phyloP scores from a whole-genome alignment of 2,329 filamentous ascomycete species.

The Penicillium sp. region DNA sequence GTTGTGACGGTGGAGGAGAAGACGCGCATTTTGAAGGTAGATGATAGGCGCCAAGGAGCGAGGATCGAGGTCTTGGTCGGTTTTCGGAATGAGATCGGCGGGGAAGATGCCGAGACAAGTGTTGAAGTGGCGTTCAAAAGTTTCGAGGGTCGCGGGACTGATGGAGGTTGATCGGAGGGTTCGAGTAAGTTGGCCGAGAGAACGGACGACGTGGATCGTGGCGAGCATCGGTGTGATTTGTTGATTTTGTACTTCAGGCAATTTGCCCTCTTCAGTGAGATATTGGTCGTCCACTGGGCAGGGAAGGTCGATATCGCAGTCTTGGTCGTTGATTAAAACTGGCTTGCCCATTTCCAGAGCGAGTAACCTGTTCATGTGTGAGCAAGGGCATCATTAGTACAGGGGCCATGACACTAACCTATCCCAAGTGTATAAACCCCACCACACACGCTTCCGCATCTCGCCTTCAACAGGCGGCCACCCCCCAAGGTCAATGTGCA shows the following conservation, averaged over 20 bases:
- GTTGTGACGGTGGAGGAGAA: slow-evolving; percentile 85
- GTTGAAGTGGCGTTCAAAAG: slow-evolving; percentile 75
- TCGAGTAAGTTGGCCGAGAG: slow-evolving; percentile 68
- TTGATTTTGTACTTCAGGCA: slow-evolving; percentile 33
- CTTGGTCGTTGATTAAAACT: slow-evolving; percentile 75
- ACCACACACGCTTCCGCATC: slow-evolving; percentile 86
- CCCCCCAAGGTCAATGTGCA: slow-evolving; percentile 69
- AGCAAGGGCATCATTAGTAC: slow-evolving; percentile 1
- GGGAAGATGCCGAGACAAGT: slow-evolving; percentile 73
- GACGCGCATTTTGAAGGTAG: slow-evolving; percentile 75
- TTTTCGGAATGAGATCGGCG: slow-evolving; percentile 63
- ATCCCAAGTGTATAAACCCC: slow-evolving; percentile 88
- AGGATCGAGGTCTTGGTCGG: slow-evolving; percentile 65
- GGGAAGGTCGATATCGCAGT: slow-evolving; percentile 80
- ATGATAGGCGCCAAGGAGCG: slow-evolving; percentile 69
- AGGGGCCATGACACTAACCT: slow-evolving; percentile 48
- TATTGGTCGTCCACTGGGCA: slow-evolving; percentile 72
- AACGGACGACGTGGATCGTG: slow-evolving; percentile 74
- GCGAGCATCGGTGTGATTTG: slow-evolving; percentile 69
- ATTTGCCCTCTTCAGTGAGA: slow-evolving; percentile 49
- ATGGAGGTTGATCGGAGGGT: slow-evolving; percentile 65
- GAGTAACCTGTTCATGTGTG: slow-evolving; percentile 51
- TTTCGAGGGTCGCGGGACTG: slow-evolving; percentile 62
- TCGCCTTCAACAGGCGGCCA: slow-evolving; percentile 75
- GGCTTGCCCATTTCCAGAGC: slow-evolving; percentile 77